Percentiles rank a stretch among this genome's conserved stretches.
These are phyloP conservation scores for Allium fistulosum DNA, from an alignment of 106 monocot genomes.

Conservation along the genomic window DNA sequence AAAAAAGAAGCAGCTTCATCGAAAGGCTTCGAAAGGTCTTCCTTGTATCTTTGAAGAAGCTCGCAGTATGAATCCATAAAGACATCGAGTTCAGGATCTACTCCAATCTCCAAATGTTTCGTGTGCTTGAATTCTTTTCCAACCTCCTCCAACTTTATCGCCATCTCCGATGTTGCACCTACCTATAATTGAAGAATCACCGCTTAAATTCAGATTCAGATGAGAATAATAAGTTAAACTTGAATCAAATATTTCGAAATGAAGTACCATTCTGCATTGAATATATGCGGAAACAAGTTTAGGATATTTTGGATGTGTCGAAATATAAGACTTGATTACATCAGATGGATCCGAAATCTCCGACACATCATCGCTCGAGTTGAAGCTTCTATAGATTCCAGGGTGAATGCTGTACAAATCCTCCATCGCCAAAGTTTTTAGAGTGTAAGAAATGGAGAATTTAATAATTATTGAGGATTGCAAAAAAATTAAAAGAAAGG, in stretches of 20 bases:
- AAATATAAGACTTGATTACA: slow-evolving; percentile 68
- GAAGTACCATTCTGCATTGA: slow-evolving; percentile 66
- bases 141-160: slow-evolving; percentile 61
- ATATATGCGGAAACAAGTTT: slow-evolving; percentile 83
- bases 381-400: slow-evolving; percentile 30
- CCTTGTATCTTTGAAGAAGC: slow-evolving; percentile 45
- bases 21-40: slow-evolving; percentile 53
- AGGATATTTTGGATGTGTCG: slow-evolving; percentile 65
- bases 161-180: slow-evolving; percentile 79
- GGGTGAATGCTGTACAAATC: slow-evolving; percentile 95
- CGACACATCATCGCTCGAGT: not conserved
- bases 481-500: not conserved
- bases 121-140: slow-evolving; percentile 15
- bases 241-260: not conserved
- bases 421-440: slow-evolving; percentile 32
- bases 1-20: slow-evolving; percentile 56
- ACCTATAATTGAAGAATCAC: slow-evolving; percentile 25
- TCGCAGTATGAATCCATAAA: slow-evolving; percentile 83
- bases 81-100: slow-evolving; percentile 89
- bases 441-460: not conserved
- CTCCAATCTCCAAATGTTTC: slow-evolving; percentile 27
- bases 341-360: slow-evolving; percentile 35
- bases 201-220: not conserved
- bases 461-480: not conserved
- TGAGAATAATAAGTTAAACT: no score